A percentile compares a stretch with the other conserved stretches of the same genome.
phyloP scores from a whole-genome alignment of 768 basidiomycete species.

The Xerocomellus chrysenteron region DNA sequence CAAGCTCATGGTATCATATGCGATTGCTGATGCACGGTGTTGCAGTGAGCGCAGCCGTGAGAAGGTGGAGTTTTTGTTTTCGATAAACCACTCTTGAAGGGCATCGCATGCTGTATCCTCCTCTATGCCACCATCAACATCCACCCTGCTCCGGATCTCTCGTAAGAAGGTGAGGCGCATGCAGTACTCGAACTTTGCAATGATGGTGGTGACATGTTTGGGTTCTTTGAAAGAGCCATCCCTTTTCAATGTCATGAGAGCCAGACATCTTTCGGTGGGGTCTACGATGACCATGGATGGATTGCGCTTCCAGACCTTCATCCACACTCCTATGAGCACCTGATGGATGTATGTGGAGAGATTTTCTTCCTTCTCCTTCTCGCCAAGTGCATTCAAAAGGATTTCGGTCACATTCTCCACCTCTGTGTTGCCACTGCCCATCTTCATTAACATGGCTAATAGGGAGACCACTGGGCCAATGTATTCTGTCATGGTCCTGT shows the following conservation, averaged over 20 bases:
- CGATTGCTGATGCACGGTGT: neutral
- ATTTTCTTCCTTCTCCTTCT: too few relatives aligned
- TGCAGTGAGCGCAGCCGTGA: neutral
- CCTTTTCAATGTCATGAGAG: neutral
- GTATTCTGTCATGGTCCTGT: slow-evolving; percentile 16
- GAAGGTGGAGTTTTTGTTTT: neutral
- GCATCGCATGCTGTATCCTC: neutral
- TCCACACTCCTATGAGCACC: too few relatives aligned
- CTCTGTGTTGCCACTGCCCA: too few relatives aligned
- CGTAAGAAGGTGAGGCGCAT: too few relatives aligned
- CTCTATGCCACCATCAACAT: neutral
- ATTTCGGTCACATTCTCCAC: too few relatives aligned
- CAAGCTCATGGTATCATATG: neutral
- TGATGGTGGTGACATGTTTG: neutral
- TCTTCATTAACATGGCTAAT: neutral
- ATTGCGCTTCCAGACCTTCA: neutral
- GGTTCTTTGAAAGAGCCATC: neutral
- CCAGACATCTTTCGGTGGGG: neutral
- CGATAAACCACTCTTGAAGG: neutral
- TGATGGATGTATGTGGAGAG: too few relatives aligned
- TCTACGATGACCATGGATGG: neutral
- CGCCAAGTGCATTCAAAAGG: too few relatives aligned
- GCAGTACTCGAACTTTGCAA: neutral
- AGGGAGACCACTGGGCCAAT: neutral
- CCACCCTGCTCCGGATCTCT: too few relatives aligned